Base-by-base conservation (phyloP, 2,329 filamentous ascomycete genomes). In the Apiospora koreana region DNA sequence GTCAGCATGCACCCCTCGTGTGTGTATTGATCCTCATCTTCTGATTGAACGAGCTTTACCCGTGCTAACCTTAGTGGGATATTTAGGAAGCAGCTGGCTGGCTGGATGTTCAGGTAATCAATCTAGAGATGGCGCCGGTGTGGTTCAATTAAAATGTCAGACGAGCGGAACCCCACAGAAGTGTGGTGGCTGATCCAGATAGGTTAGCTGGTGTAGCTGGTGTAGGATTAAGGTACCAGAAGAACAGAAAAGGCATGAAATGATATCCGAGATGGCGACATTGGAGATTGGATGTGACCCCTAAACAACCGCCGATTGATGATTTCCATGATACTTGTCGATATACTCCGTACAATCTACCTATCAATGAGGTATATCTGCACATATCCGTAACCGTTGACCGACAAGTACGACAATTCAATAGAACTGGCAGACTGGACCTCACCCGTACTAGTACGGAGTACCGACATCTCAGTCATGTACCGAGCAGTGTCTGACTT, bases 211-310 rank as follows among this genome's bases (percentile, higher is more conserved):
- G 41, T 35, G 41, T 12, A 43, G 50, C 28, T 54, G 48, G 25
- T 28, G 25, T 54, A 6, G 25, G 10, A 54, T 54, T 54, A 54
- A 23, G 48, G 3, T 31, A 54, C 48, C 28, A 23, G 28, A 28
- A 54, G 48, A 28, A 8, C 25, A 31, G 25, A 54, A 25, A 31
- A 16, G 21, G 50, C 50, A 58, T 58, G 16, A 58, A 54, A 31
- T 58, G 16, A 58, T 31, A 31, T 21, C 25, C 25, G 25, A 54
- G 38, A 62, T 62, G 54, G 54, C 54, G 54, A 62, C 28, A 62
- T 62, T 62, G 54, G 54, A 62, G 54, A 62, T 38, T 62, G 31
- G 54, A 62, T 62, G 54, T 31, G 54, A 62, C 54, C 54, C 54
- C 31, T 38, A 46, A n/a, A 43, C 16, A 10, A 58, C 50, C 48